Evolutionary conservation across 352 stramenopile genomes (phyloP), one percentile per base, ranked within the genome.

Genomic region (Saprolegnia diclina): DNA sequence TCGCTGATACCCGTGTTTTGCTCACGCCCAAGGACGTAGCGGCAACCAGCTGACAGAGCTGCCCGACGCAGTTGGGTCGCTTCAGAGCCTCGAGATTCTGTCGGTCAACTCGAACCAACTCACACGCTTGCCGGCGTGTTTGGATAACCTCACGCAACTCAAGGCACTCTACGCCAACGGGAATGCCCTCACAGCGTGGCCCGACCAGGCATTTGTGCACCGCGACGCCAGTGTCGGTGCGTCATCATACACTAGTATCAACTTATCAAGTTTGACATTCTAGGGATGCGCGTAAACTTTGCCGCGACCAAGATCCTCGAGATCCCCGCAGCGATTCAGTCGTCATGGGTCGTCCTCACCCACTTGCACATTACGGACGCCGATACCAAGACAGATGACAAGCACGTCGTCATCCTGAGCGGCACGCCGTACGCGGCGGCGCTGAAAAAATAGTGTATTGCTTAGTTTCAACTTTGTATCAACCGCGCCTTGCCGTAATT

Each of bases 21-120:
- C 11, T 48, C 42, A 59, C 19, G 35, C 19, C 1, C 5, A 54
- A 54, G n/a, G n/a, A 21, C 11, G 24, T 24, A 59, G 52, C 35
- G 52, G 52, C 52, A 59, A 59, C 9, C 24, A 59, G 9, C n/a
- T 59, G 3, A 59, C 52, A 4, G 52, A 59, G 9, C 19, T 59
- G 35, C 52, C 52, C 11, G 11, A 16, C 11, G 11, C 52, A 19
- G 11, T 59, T 4, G 35, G 52, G 24, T n/a, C 11, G 1, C 52
- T 59, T 2, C 11, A 14, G 35, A 19, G 13, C 11, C 52, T 59
- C 35, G 52, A 59, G 52, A 59, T 59, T 59, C 35, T 59, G 1
- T 59, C 52, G 11, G 52, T 59, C 16, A 59, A 59, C 35, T 59
- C 52, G 19, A 59, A 59, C 35, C 52, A 59, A 9, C 52, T 59